A percentile compares a stretch with the other conserved stretches of the same genome.
Evolutionary conservation across 78 protist genomes (phyloP).

Genomic region (Acrasis kona): DNA sequence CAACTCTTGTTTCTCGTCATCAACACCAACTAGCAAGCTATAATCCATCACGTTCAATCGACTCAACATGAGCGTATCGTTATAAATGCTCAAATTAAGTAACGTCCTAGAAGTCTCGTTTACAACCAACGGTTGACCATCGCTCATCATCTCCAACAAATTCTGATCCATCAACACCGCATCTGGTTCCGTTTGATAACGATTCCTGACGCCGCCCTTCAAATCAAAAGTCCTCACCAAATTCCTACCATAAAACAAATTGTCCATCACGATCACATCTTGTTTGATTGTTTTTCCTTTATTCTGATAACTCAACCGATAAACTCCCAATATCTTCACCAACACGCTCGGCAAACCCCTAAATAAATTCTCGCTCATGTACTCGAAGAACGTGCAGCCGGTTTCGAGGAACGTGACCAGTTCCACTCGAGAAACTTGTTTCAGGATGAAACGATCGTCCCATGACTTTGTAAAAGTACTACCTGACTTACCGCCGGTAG

Average conservation of each 20-base stretch:
- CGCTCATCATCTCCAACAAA: neutral
- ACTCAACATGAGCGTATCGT: constrained; percentile 16
- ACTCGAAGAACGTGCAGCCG: constrained; percentile 7
- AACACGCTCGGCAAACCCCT: constrained; percentile 5
- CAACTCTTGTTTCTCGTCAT: constrained; percentile 4
- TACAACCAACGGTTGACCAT: constrained; percentile 12
- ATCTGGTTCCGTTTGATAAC: constrained; percentile 4
- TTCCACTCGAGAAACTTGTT: constrained; percentile 6
- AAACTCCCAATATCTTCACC: constrained; percentile 27
- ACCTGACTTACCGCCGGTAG: constrained; percentile 25
- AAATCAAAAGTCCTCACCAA: constrained; percentile 4
- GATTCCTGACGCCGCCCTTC: constrained; percentile 13
- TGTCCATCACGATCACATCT: constrained; percentile 25
- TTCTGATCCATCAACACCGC: constrained; percentile 28
- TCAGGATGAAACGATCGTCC: constrained; percentile 16
- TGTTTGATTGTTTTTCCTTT: neutral
- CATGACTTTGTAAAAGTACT: constrained; percentile 6
- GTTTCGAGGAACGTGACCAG: neutral
- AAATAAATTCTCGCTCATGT: neutral
- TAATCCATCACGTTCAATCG: constrained; percentile 18
- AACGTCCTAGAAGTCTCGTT: neutral
- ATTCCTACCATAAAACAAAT: constrained; percentile 15
- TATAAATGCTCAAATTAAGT: neutral
- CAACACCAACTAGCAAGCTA: constrained; percentile 16
- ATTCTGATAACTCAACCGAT: neutral